Conservation (phyloP, 2,329 filamentous ascomycete species). For the Aspergillus tubingensis region DNA sequence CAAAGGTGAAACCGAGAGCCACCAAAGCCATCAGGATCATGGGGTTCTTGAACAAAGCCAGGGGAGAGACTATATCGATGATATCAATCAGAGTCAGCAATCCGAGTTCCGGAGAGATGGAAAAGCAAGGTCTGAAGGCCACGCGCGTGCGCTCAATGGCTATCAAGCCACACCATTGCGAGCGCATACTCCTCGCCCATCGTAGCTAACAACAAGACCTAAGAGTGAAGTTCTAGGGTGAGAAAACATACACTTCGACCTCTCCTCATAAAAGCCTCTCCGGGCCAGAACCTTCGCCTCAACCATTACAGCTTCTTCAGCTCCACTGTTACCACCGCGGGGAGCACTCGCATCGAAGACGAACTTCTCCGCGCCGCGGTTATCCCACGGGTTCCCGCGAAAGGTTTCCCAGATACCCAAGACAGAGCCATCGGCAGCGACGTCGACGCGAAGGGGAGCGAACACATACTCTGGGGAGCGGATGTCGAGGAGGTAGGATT, state of each 20-base stretch:
- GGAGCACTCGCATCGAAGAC: conserved; percentile 32
- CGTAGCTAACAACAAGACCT: conserved; percentile 1
- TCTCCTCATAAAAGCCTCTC: conserved; percentile 77
- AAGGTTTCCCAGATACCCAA: conserved; percentile 80
- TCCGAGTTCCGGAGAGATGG: too few relatives aligned
- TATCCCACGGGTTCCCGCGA: conserved; percentile 85
- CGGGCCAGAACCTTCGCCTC: conserved; percentile 62
- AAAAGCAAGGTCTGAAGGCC: too few relatives aligned
- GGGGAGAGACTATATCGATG: conserved; percentile 65
- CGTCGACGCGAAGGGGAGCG: conserved; percentile 75
- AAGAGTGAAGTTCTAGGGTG: not conserved
- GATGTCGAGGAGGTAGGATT: conserved; percentile 78
- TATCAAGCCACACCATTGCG: not conserved
- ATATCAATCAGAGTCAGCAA: too few relatives aligned
- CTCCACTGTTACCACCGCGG: conserved; percentile 13
- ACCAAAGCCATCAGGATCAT: conserved; percentile 94
- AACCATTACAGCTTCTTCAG: conserved; percentile 50
- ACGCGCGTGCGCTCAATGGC: too few relatives aligned
- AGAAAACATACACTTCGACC: conserved; percentile 68
- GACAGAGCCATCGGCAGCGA: conserved; percentile 47
- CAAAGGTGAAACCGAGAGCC: conserved; percentile 79
- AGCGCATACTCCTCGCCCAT: not conserved
- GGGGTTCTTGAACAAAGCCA: conserved; percentile 85
- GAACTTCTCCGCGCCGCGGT: conserved; percentile 64
- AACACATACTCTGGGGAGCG: conserved; percentile 75